These are phyloP conservation scores for Stephanodiscus triporus DNA, from an alignment of 108 stramenopile genomes.

Conservation along the genomic window DNA sequence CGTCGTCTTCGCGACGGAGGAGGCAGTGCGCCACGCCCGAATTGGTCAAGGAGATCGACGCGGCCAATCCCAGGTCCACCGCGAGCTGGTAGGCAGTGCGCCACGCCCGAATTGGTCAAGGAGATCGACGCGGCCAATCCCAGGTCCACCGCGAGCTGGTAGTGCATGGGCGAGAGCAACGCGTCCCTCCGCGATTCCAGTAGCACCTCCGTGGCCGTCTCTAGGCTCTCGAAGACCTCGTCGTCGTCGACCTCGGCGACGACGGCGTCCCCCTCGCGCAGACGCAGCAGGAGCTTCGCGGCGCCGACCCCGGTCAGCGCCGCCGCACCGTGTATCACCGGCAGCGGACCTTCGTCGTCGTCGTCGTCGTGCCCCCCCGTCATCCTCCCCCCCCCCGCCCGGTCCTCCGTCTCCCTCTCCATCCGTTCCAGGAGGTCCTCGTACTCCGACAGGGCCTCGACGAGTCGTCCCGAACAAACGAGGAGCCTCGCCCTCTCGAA, in stretches of 20 bases:
- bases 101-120: conserved; percentile 38
- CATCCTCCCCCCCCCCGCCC: conserved; percentile 14
- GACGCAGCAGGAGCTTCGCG: conserved; percentile 27
- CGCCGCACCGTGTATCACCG: conserved; percentile 48
- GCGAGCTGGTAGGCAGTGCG: conserved; percentile 17
- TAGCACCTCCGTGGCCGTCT: conserved; percentile 45
- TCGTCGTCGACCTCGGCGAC: background rate
- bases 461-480: conserved; percentile 36
- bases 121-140: conserved; percentile 47
- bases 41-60: conserved; percentile 42
- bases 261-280: background rate
- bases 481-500: conserved; percentile 34
- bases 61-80: conserved; percentile 44
- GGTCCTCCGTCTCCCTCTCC: conserved; percentile 37
- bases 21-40: conserved; percentile 28
- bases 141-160: conserved; percentile 33
- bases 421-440: conserved; percentile 42
- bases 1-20: background rate
- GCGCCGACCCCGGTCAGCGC: conserved; percentile 42
- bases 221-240: conserved; percentile 37
- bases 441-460: conserved; percentile 38
- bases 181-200: conserved; percentile 50
- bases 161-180: conserved; percentile 20
- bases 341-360: conserved; percentile 12
- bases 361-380: conserved; percentile 16